Percentiles rank a stretch among this genome's conserved stretches.
These are phyloP conservation scores for Mariannaea sp. DNA, from an alignment of 2,329 filamentous ascomycete species.

Conservation along the genomic window DNA sequence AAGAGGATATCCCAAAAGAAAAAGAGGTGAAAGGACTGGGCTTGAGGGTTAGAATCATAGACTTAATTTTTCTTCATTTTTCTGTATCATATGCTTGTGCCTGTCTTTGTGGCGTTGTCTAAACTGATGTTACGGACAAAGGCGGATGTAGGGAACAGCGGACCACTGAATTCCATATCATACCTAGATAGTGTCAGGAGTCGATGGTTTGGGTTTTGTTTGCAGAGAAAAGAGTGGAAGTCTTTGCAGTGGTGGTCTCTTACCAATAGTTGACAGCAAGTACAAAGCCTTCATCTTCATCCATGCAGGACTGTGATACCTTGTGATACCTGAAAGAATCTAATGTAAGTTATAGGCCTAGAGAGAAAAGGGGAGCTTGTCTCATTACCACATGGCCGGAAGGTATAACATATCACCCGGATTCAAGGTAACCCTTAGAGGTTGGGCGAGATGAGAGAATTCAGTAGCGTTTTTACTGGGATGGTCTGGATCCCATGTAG, in stretches of 20 bases:
- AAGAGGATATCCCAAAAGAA: conserved; percentile 79
- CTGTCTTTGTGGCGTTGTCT: conserved; percentile 17
- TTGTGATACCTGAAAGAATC: conserved; percentile 70
- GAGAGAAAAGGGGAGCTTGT: background rate
- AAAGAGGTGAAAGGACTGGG: conserved; percentile 48
- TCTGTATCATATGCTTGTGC: conserved; percentile 15
- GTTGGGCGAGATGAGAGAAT: conserved; percentile 64
- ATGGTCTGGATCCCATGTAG: conserved; percentile 74
- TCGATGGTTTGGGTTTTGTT: background rate
- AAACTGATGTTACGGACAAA: conserved; percentile 55
- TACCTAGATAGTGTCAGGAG: conserved; percentile 58
- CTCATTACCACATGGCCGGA: conserved; percentile 74
- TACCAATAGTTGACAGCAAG: conserved; percentile 84
- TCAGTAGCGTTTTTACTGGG: conserved; percentile 55
- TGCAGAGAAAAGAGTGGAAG: background rate
- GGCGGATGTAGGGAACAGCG: conserved; percentile 64
- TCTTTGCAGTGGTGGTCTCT: conserved; percentile 27
- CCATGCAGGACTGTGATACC: conserved; percentile 70
- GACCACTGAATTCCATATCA: conserved; percentile 76
- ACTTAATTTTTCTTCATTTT: conserved; percentile 20
- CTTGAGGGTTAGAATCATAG: conserved; percentile 15
- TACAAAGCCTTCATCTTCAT: conserved; percentile 74
- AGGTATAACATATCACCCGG: conserved; percentile 83
- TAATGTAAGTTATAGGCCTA: background rate
- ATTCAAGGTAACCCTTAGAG: conserved; percentile 69